These are phyloP conservation scores for Penicillium nucicola DNA, from an alignment of 495 filamentous ascomycete genomes.

Conservation along the genomic window DNA sequence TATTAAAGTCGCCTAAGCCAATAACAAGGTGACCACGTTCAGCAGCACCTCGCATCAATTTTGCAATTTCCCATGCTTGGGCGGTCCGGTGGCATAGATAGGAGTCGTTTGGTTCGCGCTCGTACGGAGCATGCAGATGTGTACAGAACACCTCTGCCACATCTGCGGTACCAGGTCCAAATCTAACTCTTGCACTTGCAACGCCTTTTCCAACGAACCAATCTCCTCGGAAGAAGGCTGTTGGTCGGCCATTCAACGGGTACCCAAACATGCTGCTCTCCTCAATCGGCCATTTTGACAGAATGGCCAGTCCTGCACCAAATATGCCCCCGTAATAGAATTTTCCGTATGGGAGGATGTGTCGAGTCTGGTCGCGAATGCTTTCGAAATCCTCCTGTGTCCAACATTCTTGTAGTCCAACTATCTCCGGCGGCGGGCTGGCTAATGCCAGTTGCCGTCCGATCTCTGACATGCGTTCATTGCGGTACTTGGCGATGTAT, in stretches of 20 bases:
- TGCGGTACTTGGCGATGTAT: slow-evolving; percentile 74
- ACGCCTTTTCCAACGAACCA: slow-evolving; percentile 94
- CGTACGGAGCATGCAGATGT: slow-evolving; percentile 90
- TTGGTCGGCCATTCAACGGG: slow-evolving; percentile 90
- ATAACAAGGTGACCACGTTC: slow-evolving; percentile 83
- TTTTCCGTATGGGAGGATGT: slow-evolving; percentile 88
- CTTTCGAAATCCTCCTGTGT: slow-evolving; percentile 83
- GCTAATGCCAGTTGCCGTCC: slow-evolving; percentile 67
- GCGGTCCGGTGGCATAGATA: slow-evolving; percentile 88
- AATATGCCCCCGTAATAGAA: slow-evolving; percentile 90
- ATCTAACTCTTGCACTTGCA: slow-evolving; percentile 76
- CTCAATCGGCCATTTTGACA: slow-evolving; percentile 96
- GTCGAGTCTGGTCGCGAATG: slow-evolving; percentile 70
- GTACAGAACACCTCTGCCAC: slow-evolving; percentile 92
- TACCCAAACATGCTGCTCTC: slow-evolving; percentile 84
- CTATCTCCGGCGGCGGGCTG: slow-evolving; percentile 73
- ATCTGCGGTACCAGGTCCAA: slow-evolving; percentile 62
- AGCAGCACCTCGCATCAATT: slow-evolving; percentile 79
- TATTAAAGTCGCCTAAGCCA: slow-evolving; percentile 92
- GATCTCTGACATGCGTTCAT: slow-evolving; percentile 79
- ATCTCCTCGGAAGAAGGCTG: slow-evolving; percentile 90
- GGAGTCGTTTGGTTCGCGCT: slow-evolving; percentile 72
- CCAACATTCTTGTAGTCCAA: slow-evolving; percentile 95
- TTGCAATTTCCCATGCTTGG: slow-evolving; percentile 96
- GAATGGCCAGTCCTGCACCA: slow-evolving; percentile 83